phyloP scores from a whole-genome alignment of 2,329 filamentous ascomycete species.

The Neofusicoccum kwambonambiense region DNA sequence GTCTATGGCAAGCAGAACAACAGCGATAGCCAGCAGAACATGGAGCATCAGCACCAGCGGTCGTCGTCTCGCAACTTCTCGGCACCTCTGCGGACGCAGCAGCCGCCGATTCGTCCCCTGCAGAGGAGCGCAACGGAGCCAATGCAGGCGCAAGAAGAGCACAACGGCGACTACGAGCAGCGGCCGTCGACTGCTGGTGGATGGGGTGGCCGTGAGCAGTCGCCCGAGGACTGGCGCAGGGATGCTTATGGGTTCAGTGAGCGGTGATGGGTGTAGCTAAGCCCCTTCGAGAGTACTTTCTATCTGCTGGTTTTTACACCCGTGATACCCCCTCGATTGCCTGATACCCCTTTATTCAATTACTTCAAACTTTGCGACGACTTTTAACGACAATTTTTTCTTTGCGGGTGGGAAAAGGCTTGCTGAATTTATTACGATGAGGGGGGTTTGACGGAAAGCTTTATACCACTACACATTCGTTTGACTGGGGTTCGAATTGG shows the following conservation, averaged over 20 bases:
- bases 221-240: neutral
- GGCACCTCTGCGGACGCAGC: neutral
- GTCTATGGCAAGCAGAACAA: neutral
- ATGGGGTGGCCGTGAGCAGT: neutral
- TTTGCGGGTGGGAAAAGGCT: neutral
- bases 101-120: neutral
- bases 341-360: neutral
- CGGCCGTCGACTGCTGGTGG: neutral
- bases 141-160: neutral
- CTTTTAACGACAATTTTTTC: neutral
- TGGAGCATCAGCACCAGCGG: neutral
- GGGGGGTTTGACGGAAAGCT: neutral
- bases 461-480: conserved; percentile 1
- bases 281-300: neutral
- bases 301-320: conserved; percentile 1
- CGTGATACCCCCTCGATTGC: conserved; percentile 1
- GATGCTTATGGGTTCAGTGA: neutral
- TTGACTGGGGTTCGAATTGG: neutral
- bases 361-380: neutral
- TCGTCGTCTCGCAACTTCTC: conserved; percentile 4
- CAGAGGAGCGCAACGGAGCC: conserved; percentile 7
- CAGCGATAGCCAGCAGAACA: neutral
- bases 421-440: neutral
- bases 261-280: neutral
- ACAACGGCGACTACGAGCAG: neutral